A percentile compares a stretch with the other conserved stretches of the same genome.
Evolutionary conservation across 192 early-diverging fungal species (phyloP).

Genomic region (Linnemannia zychae): DNA sequence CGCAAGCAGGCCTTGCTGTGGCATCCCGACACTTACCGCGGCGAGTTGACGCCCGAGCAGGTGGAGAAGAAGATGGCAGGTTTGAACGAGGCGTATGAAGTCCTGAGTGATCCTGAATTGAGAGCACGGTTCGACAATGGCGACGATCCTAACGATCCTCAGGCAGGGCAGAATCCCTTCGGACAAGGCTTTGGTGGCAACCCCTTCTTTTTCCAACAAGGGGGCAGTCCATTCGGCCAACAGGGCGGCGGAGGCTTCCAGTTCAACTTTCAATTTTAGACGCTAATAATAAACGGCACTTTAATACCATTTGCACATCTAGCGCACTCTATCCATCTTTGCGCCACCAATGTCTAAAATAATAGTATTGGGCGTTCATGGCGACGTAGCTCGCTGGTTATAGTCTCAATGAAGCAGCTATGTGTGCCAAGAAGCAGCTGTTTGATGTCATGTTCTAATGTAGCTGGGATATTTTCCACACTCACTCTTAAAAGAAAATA

Average conservation of each 20-base stretch:
- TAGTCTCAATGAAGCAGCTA: too few species aligned
- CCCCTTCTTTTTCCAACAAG: slow-evolving; percentile 68
- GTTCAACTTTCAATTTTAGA: slow-evolving; percentile 57
- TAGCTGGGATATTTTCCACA: too few species aligned
- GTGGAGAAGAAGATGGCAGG: slow-evolving; percentile 93
- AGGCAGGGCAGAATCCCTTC: slow-evolving; percentile 63
- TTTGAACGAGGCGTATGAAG: slow-evolving; percentile 95
- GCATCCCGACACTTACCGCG: slow-evolving; percentile 86
- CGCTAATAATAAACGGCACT: background rate
- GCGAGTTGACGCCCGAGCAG: slow-evolving; percentile 80
- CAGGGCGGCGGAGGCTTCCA: slow-evolving; percentile 60
- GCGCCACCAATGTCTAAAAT: too few species aligned
- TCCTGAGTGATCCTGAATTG: slow-evolving; percentile 76
- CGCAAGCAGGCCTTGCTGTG: slow-evolving; percentile 90
- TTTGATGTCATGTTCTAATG: too few species aligned
- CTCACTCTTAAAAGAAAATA: too few species aligned
- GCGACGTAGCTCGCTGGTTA: too few species aligned
- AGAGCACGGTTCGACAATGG: slow-evolving; percentile 81
- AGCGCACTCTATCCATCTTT: background rate
- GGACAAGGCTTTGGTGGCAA: slow-evolving; percentile 65
- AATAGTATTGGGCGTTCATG: too few species aligned
- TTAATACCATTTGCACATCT: background rate
- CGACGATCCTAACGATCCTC: slow-evolving; percentile 83
- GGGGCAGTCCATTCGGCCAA: slow-evolving; percentile 60
- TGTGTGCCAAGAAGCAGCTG: too few species aligned